Evolutionary conservation across 2,329 filamentous ascomycete species (phyloP).

Genomic region (Diaporthe aspalathi): DNA sequence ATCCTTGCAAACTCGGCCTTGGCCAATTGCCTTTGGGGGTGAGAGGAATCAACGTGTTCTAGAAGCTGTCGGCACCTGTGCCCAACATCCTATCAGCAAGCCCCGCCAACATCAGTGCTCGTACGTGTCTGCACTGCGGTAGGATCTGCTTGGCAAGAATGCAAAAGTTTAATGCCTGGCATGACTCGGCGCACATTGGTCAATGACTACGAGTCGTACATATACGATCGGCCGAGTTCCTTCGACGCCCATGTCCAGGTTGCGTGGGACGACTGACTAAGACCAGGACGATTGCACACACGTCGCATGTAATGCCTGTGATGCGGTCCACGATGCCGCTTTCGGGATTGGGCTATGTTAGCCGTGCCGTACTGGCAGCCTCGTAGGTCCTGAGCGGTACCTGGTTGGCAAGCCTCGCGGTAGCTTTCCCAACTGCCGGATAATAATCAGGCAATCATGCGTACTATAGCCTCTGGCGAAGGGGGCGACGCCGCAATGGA

Average conservation of each 20-base stretch:
- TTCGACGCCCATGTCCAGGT: too few relatives aligned
- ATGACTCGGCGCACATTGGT: neutral
- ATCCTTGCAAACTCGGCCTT: neutral
- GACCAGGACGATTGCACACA: neutral
- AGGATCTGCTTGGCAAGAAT: neutral
- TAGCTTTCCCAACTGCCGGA: too few relatives aligned
- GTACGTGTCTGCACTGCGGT: neutral
- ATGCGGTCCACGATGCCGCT: too few relatives aligned
- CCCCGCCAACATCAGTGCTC: neutral
- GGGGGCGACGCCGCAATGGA: too few relatives aligned
- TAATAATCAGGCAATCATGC: too few relatives aligned
- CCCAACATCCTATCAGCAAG: neutral
- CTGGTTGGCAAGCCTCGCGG: too few relatives aligned
- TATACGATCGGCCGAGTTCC: conserved; percentile 1
- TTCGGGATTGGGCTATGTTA: neutral
- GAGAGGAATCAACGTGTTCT: neutral
- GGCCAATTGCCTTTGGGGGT: neutral
- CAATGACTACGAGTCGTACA: conserved; percentile 10
- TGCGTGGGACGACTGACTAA: conserved; percentile 20
- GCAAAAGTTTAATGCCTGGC: conserved; percentile 12
- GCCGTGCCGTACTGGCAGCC: neutral
- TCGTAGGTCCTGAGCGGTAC: neutral
- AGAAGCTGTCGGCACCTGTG: neutral
- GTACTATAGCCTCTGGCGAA: too few relatives aligned
- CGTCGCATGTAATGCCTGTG: neutral